Evolutionary conservation across 495 filamentous ascomycete species (phyloP).

Genomic region (Penicillium manginii): DNA sequence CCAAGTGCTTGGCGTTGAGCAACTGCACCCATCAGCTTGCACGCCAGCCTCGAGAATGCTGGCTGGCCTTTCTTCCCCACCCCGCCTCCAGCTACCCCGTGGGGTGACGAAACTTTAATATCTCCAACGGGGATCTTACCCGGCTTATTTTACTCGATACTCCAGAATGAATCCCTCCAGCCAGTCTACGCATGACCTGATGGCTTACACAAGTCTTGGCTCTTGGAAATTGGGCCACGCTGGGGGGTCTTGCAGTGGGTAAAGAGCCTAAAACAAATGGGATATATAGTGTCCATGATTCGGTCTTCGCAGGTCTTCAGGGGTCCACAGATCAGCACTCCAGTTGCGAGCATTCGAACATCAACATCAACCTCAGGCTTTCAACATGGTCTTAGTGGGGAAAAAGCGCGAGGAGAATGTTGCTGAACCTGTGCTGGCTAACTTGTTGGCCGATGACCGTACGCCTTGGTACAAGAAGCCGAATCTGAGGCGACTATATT

Average conservation of each 20-base stretch:
- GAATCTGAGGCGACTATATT: conserved; percentile 63
- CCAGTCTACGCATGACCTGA: not conserved
- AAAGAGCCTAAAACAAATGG: not conserved
- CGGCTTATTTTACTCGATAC: not conserved
- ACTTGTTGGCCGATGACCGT: conserved; percentile 26
- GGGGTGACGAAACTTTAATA: not conserved
- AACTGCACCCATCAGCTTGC: not conserved
- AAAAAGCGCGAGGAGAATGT: conserved; percentile 38
- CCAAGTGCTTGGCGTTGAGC: not conserved
- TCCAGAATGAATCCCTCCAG: not conserved
- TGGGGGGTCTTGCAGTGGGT: not conserved
- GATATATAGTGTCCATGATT: too few species aligned
- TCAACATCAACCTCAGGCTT: conserved; percentile 4
- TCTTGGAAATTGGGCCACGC: not conserved
- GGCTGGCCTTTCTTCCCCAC: not conserved
- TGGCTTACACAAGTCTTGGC: not conserved
- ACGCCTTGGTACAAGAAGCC: conserved; percentile 63
- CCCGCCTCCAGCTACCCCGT: not conserved
- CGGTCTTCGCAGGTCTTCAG: not conserved
- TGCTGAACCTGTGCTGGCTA: conserved; percentile 32
- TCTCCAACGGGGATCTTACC: not conserved
- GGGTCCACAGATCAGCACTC: not conserved
- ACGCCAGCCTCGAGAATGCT: not conserved
- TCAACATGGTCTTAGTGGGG: conserved; percentile 26
- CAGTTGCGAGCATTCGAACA: not conserved